Conservation (phyloP, 441 rosid genomes). For the Erysimum cheiri region DNA sequence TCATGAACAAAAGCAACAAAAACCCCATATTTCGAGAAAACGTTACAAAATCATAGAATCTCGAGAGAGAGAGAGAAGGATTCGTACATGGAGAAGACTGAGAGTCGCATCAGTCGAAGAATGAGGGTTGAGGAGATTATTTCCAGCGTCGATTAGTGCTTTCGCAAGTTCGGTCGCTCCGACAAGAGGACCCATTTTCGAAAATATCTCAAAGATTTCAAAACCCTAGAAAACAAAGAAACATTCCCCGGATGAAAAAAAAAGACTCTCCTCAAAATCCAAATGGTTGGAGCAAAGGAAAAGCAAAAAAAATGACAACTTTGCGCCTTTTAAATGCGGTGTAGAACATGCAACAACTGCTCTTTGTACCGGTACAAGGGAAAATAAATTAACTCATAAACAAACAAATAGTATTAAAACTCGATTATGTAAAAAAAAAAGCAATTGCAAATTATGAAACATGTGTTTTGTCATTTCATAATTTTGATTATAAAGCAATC, state of each 20-base stretch:
- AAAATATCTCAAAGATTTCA: conserved; percentile 21
- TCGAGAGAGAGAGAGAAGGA: conserved; percentile 1
- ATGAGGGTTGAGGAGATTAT: conserved; percentile 55
- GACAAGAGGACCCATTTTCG: conserved; percentile 52
- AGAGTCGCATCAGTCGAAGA: conserved; percentile 56
- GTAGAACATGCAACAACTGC: conserved; percentile 38
- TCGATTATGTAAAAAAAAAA: too few species aligned
- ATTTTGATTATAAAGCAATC: too few species aligned
- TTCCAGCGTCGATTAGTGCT: conserved; percentile 63
- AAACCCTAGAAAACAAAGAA: conserved; percentile 40
- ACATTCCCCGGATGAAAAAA: conserved; percentile 29
- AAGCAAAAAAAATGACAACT: conserved; percentile 3
- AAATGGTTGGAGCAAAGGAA: conserved; percentile 3
- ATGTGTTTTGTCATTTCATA: background rate
- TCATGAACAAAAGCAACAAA: conserved; percentile 13
- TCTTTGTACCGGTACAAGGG: background rate
- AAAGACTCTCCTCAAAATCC: conserved; percentile 1
- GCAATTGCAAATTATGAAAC: background rate
- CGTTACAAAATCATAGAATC: conserved; percentile 10
- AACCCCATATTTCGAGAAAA: background rate
- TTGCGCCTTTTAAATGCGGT: conserved; percentile 29
- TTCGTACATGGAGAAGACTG: conserved; percentile 65
- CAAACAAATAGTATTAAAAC: too few species aligned
- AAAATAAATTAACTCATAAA: background rate
- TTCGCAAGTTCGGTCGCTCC: conserved; percentile 46